A percentile compares a stretch with the other conserved stretches of the same genome.
phyloP scores from a whole-genome alignment of 306 rosid species.

The Medicago ruthenica region DNA sequence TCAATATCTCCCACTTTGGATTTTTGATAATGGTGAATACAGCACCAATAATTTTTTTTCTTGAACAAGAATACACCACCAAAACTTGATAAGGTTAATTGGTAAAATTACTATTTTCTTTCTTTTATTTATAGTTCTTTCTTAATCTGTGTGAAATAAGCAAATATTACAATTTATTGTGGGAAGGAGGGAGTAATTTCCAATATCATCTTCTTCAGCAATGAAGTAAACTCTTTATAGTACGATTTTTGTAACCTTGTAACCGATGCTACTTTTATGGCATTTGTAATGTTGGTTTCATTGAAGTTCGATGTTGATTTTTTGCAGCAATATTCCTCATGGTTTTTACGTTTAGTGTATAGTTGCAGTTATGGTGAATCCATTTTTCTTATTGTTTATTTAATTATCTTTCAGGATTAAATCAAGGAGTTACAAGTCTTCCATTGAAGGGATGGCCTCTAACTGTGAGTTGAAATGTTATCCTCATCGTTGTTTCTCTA shows the following conservation, averaged over 20 bases:
- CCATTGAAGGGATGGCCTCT: slow-evolving; percentile 94
- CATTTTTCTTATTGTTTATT: slow-evolving; percentile 28
- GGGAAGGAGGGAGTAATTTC: background rate
- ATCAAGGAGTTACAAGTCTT: slow-evolving; percentile 71
- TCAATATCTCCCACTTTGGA: background rate
- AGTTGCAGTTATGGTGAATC: slow-evolving; percentile 19
- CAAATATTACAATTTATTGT: background rate
- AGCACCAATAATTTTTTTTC: background rate
- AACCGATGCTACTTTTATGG: background rate
- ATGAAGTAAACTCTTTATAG: slow-evolving; percentile 14
- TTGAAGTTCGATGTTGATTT: slow-evolving; percentile 19
- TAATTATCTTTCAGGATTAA: slow-evolving; percentile 63
- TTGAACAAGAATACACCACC: background rate
- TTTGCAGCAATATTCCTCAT: slow-evolving; percentile 26
- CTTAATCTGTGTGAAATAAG: background rate
- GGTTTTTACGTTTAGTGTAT: slow-evolving; percentile 24
- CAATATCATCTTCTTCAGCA: background rate
- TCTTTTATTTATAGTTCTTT: background rate
- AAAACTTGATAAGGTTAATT: background rate
- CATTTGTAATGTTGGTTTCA: slow-evolving; percentile 27
- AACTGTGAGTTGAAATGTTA: slow-evolving; percentile 69
- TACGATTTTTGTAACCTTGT: slow-evolving; percentile 19
- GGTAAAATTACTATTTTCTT: background rate
- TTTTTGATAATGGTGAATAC: background rate
- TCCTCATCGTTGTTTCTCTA: slow-evolving; percentile 17